Percentiles rank a stretch among this genome's conserved stretches.
Conservation (phyloP, 2,329 filamentous ascomycete genomes). For the Colletotrichum tropicale region DNA sequence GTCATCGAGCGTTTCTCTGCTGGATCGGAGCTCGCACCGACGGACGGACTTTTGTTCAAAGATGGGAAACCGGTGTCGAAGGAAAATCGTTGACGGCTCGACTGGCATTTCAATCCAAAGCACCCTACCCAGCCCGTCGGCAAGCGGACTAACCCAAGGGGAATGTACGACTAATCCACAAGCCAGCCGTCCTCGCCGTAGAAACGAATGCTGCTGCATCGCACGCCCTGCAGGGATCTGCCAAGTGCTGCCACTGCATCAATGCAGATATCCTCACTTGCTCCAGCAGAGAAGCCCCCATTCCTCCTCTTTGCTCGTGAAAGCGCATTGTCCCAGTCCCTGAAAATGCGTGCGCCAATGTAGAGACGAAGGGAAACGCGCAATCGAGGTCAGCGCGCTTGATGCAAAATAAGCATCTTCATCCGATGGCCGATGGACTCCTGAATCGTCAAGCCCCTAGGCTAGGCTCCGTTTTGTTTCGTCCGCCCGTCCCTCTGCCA, state of each 20-base stretch:
- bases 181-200: not conserved
- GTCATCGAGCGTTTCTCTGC: slow-evolving; percentile 3
- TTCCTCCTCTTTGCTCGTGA: not conserved
- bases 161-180: not conserved
- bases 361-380: not conserved
- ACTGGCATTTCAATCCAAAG: not conserved
- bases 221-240: not conserved
- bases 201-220: not conserved
- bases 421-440: not conserved
- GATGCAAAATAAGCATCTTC: not conserved
- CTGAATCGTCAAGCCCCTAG: not conserved
- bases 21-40: not conserved
- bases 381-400: not conserved
- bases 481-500: not conserved
- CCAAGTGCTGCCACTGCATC: not conserved
- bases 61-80: not conserved
- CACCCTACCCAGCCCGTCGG: not conserved
- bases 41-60: not conserved
- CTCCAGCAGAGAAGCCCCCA: not conserved
- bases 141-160: not conserved
- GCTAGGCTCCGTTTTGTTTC: not conserved
- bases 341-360: not conserved
- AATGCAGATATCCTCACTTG: not conserved
- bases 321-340: not conserved
- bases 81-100: not conserved